These are phyloP conservation scores for Elsinoe fawcettii DNA, from an alignment of 2,329 filamentous ascomycete genomes.

Conservation along the genomic window DNA sequence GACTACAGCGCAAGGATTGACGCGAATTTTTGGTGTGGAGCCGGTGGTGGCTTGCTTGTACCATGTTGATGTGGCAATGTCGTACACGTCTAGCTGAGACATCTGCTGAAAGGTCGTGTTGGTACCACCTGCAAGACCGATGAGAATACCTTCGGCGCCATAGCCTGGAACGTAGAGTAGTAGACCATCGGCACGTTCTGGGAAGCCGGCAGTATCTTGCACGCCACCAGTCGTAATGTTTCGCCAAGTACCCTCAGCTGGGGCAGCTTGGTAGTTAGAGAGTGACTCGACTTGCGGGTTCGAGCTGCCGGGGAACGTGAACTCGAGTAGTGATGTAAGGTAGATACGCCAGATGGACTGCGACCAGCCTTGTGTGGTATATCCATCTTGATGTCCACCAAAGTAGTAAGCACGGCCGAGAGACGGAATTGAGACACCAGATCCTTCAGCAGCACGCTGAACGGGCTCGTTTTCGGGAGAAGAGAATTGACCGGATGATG, in stretches of 20 bases:
- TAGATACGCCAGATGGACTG: conserved; percentile 57
- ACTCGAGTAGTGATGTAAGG: conserved; percentile 66
- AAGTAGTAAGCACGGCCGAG: conserved; percentile 71
- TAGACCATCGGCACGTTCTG: conserved; percentile 64
- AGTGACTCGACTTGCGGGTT: conserved; percentile 57
- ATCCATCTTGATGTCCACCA: conserved; percentile 63
- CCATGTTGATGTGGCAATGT: conserved; percentile 63
- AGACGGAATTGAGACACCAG: conserved; percentile 61
- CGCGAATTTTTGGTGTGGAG: conserved; percentile 51
- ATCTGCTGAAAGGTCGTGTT: conserved; percentile 61
- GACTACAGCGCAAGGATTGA: conserved; percentile 64
- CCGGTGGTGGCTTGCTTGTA: conserved; percentile 63
- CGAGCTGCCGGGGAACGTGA: conserved; percentile 61
- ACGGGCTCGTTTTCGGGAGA: conserved; percentile 49
- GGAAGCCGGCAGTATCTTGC: conserved; percentile 59
- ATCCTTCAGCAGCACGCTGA: conserved; percentile 65
- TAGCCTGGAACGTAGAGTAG: conserved; percentile 71
- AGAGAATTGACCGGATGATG: conserved; percentile 56
- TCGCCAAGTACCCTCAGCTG: conserved; percentile 55
- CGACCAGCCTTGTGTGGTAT: conserved; percentile 61
- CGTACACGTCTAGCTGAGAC: conserved; percentile 72
- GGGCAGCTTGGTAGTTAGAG: conserved; percentile 48
- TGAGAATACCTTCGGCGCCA: conserved; percentile 64
- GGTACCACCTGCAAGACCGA: conserved; percentile 70
- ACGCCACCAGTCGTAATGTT: conserved; percentile 68